A percentile compares a stretch with the other conserved stretches of the same genome.
Evolutionary conservation across 345 rosid species (phyloP).

Genomic region (Bretschneidera sinensis): DNA sequence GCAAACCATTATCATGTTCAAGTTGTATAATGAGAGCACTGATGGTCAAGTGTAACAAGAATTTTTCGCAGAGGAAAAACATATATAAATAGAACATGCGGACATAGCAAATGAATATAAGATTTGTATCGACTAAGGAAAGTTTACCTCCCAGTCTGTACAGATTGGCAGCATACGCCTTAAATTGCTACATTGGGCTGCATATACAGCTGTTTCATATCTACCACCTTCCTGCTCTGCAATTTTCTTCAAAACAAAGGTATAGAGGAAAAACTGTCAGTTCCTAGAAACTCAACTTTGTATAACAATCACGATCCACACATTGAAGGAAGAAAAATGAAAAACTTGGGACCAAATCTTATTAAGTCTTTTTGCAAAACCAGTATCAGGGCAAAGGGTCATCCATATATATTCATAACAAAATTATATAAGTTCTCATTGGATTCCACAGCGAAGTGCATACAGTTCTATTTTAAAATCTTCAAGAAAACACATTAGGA

Average conservation of each 20-base stretch:
- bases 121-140: neutral
- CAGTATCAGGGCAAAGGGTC: neutral
- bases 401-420: neutral
- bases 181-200: conserved; percentile 84
- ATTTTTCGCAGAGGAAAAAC: no score
- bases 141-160: conserved; percentile 92
- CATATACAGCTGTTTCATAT: conserved; percentile 84
- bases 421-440: no score
- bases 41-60: no score
- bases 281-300: neutral
- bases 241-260: conserved; percentile 58
- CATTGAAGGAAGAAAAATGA: neutral
- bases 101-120: neutral
- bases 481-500: neutral
- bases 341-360: neutral
- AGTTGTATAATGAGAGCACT: no score
- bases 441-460: neutral
- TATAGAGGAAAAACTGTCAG: conserved; percentile 18
- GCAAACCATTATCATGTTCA: no score
- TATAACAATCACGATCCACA: neutral
- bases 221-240: conserved; percentile 81
- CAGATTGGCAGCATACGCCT: conserved; percentile 83
- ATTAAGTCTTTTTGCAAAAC: neutral
- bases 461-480: no score
- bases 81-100: no score